Evolutionary conservation across 2,329 filamentous ascomycete genomes (phyloP), one percentile per base, ranked within the genome.

Genomic region (Venturiaceae sp.): DNA sequence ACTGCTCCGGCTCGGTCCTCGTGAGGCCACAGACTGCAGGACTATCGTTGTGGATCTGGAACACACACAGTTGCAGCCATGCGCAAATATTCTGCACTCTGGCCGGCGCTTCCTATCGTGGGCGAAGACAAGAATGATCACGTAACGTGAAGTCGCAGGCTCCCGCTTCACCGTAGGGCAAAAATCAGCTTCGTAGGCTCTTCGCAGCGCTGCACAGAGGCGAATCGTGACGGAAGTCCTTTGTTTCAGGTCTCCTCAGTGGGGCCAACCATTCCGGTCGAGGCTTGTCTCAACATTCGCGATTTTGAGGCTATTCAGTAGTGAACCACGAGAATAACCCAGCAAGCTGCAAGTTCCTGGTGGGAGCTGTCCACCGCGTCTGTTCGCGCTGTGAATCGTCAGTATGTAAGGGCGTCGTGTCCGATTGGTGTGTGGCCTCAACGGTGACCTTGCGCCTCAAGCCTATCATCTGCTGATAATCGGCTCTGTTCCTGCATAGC

Each of bases 401-500:
- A n/a, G 19, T 3, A 50, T 50, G 5, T 8, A 50, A 50, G 44
- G 23, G 28, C 44, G 44, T 26, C 23, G 44, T n/a, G 4, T 30
- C 44, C 44, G 44, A 50, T 50, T 50, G 44, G 44, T 30, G 44
- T 30, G 14, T 50, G 44, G 44, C 41, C 41, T 9, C 41, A 47
- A 7, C 14, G 16, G 41, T 13, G 41, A 50, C 44, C 44, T 50
- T 30, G 44, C 2, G 19, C 52, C 52, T 37, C 23, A 28, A 23
- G 52, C 52, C 52, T 53, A 37, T 53, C 52, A 53, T 37, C 32
- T 37, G 34, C 34, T 37, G 52, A 53, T 23, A n/a, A 53, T 34
- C 32, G 34, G 23, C 32, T 53, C 3, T 21, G 52, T 50, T 37
- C 52, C 52, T 53, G 52, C 52, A 53, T 50, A 39, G 36, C 34